Percentiles rank a stretch among this genome's conserved stretches.
Conservation (phyloP, 129 eudicot species). For the Flaveria linearis region DNA sequence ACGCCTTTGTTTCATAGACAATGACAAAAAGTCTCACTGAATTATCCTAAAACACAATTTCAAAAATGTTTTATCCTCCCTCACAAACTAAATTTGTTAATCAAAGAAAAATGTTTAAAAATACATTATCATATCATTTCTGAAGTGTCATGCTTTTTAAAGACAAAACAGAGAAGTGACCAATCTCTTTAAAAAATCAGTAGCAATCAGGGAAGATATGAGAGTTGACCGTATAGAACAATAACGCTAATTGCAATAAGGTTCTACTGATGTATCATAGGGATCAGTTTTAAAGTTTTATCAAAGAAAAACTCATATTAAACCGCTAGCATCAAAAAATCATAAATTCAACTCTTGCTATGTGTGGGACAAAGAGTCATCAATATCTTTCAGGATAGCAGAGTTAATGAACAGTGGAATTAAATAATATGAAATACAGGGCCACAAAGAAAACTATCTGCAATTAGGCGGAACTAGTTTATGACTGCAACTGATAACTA, state of each 20-base stretch:
- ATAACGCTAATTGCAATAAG: neutral
- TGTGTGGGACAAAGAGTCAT: neutral
- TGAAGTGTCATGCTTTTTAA: neutral
- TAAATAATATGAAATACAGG: neutral
- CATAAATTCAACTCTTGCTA: neutral
- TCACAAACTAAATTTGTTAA: neutral
- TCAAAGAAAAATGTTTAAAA: neutral
- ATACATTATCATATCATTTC: neutral
- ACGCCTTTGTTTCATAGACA: constrained; percentile 3
- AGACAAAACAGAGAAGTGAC: neutral
- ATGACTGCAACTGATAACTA: constrained; percentile 26
- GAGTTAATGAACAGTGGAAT: neutral
- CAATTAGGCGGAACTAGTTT: constrained; percentile 4
- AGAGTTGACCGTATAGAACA: neutral
- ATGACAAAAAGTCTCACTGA: neutral
- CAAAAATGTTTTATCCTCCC: neutral
- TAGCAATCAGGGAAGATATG: neutral
- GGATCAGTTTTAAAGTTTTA: neutral
- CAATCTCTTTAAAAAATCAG: constrained; percentile 1
- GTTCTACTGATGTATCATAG: neutral
- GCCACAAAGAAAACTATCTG: neutral
- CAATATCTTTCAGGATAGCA: constrained; percentile 10
- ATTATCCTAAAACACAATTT: neutral
- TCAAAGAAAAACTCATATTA: neutral
- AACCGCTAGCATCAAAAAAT: neutral